A percentile compares a stretch with the other conserved stretches of the same genome.
phyloP scores from a whole-genome alignment of 2,329 filamentous ascomycete genomes.

The Apiospora koreana region DNA sequence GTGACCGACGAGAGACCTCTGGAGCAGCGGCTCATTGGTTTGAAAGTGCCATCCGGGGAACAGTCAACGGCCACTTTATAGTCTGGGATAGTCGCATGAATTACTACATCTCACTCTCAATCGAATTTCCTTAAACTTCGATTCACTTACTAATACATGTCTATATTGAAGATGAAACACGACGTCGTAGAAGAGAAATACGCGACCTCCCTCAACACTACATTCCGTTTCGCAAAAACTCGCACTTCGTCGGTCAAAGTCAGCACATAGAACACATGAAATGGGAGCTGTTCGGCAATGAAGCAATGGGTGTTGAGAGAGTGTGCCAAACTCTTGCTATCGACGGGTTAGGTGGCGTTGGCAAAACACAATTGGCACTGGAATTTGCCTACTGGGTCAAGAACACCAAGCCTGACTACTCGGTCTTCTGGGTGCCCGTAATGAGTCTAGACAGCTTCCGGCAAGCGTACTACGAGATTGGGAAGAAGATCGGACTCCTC shows the following conservation, averaged over 20 bases:
- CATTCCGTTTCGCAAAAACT: neutral
- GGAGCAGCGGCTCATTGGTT: neutral
- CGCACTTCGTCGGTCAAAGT: neutral
- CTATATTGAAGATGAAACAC: neutral
- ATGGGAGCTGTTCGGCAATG: neutral
- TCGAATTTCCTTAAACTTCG: neutral
- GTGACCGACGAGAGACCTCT: neutral
- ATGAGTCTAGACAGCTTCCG: constrained; percentile 31
- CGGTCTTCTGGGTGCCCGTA: constrained; percentile 42
- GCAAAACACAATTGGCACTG: constrained; percentile 42
- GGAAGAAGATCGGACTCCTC: constrained; percentile 28
- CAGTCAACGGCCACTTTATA: no score
- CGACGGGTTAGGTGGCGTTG: constrained; percentile 35
- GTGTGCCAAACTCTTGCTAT: neutral
- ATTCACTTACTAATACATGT: neutral
- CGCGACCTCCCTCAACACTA: neutral
- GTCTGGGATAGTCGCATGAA: neutral
- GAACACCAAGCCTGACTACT: constrained; percentile 28
- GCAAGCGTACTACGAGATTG: constrained; percentile 37
- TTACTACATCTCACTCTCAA: neutral
- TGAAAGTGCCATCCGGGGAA: neutral
- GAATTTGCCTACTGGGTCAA: constrained; percentile 34
- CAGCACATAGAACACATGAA: neutral
- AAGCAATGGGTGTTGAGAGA: neutral
- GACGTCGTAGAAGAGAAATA: neutral